These are phyloP conservation scores for Vitis rupestris DNA, from an alignment of 164 flowering plant genomes.

Conservation along the genomic window DNA sequence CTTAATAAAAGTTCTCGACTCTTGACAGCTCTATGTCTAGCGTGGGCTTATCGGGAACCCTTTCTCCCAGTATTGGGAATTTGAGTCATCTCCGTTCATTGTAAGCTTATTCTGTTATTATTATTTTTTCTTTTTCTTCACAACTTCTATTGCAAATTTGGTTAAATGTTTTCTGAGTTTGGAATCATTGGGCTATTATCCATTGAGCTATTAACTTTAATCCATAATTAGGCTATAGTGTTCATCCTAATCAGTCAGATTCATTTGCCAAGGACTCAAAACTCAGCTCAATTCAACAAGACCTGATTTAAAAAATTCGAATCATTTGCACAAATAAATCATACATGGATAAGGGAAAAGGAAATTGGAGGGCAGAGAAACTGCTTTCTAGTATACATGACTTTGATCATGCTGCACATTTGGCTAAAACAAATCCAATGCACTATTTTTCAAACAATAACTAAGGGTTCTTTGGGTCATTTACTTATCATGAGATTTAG, in stretches of 20 bases:
- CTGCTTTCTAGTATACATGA: too few relatives aligned
- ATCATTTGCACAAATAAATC: too few relatives aligned
- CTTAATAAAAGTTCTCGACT: neutral
- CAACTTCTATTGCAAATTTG: neutral
- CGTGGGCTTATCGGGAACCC: conserved; percentile 65
- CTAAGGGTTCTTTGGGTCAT: too few relatives aligned
- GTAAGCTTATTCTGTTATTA: conserved; percentile 34
- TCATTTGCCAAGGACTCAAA: neutral
- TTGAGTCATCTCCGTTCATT: conserved; percentile 75
- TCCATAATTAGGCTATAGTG: neutral
- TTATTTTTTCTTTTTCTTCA: neutral
- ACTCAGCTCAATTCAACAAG: neutral
- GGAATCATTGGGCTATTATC: neutral
- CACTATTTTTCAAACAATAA: too few relatives aligned
- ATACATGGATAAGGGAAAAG: too few relatives aligned
- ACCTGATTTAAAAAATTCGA: too few relatives aligned
- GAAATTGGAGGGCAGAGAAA: too few relatives aligned
- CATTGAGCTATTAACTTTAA: neutral
- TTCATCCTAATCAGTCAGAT: neutral
- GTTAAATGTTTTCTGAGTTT: neutral
- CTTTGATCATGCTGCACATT: too few relatives aligned
- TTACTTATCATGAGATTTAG: too few relatives aligned
- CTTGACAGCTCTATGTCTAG: conserved; percentile 77
- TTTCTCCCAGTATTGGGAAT: conserved; percentile 82
- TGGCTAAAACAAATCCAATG: too few relatives aligned